These are phyloP conservation scores for Quercus phellos DNA, from an alignment of 331 rosid species.

Conservation along the genomic window DNA sequence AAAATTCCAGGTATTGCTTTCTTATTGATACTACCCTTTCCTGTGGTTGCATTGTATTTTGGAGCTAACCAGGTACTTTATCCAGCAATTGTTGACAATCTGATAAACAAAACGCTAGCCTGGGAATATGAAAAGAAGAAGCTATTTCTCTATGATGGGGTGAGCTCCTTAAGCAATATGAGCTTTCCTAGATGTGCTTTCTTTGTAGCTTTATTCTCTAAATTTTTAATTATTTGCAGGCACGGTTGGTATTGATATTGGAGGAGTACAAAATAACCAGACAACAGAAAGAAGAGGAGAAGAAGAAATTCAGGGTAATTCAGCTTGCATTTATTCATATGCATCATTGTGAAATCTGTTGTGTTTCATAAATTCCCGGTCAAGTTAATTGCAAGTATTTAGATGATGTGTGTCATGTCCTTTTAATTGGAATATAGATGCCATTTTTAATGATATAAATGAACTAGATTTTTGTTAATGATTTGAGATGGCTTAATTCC, in stretches of 20 bases:
- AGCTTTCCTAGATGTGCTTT: constrained; percentile 12
- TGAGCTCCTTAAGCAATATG: constrained; percentile 32
- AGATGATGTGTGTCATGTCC: background rate
- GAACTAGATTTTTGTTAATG: background rate
- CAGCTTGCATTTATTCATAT: background rate
- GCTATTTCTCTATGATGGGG: constrained; percentile 87
- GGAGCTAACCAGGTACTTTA: constrained; percentile 31
- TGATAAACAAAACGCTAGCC: constrained; percentile 61
- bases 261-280: constrained; percentile 90
- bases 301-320: constrained; percentile 69
- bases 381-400: constrained; percentile 3
- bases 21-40: background rate
- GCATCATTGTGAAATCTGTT: background rate
- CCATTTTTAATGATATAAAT: background rate
- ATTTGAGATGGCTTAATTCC: background rate
- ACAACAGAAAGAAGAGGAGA: constrained; percentile 80
- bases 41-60: background rate
- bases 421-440: background rate
- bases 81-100: constrained; percentile 85
- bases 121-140: constrained; percentile 84
- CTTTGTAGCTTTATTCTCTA: background rate
- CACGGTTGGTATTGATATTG: constrained; percentile 66
- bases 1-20: constrained; percentile 83
- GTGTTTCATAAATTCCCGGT: background rate
- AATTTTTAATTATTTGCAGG: constrained; percentile 38